phyloP scores from a whole-genome alignment of 495 filamentous ascomycete species.

The Aspergillus egyptiacus region DNA sequence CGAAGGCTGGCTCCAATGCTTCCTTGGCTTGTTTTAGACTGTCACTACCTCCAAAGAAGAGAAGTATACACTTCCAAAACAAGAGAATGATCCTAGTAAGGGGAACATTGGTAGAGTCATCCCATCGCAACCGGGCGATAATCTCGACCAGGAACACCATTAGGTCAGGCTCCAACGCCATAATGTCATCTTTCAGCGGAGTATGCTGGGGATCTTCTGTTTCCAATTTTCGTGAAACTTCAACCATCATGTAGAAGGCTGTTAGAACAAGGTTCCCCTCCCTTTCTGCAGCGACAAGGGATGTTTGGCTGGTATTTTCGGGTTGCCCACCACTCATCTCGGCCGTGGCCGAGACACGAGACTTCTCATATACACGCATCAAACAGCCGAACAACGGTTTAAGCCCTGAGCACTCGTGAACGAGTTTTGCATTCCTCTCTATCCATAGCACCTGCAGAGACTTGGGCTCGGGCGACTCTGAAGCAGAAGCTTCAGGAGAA shows the following conservation, averaged over 20 bases:
- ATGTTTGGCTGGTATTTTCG: constrained; percentile 27
- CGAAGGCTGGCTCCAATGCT: constrained; percentile 36
- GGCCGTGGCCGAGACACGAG: constrained; percentile 21
- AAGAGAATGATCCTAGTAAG: constrained; percentile 67
- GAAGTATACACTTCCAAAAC: constrained; percentile 84
- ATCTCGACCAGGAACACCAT: constrained; percentile 68
- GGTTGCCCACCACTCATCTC: constrained; percentile 31
- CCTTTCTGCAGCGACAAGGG: constrained; percentile 37
- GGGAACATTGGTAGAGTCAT: constrained; percentile 63
- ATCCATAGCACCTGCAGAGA: constrained; percentile 66
- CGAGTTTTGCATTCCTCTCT: constrained; percentile 52
- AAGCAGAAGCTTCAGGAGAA: constrained; percentile 23
- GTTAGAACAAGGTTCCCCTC: constrained; percentile 52
- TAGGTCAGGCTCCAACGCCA: constrained; percentile 57
- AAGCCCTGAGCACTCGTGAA: constrained; percentile 56
- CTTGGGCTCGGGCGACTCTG: constrained; percentile 40
- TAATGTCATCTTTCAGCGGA: constrained; percentile 33
- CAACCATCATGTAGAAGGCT: constrained; percentile 65
- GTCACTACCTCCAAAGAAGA: constrained; percentile 71
- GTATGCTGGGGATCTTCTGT: constrained; percentile 20
- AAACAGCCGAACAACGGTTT: constrained; percentile 55
- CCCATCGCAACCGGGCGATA: constrained; percentile 77
- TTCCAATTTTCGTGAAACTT: constrained; percentile 53
- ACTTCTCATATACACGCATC: constrained; percentile 51
- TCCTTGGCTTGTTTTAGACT: constrained; percentile 70